phyloP scores from a whole-genome alignment of 1,139 yeast species.

The Debaryomyces udenii region DNA sequence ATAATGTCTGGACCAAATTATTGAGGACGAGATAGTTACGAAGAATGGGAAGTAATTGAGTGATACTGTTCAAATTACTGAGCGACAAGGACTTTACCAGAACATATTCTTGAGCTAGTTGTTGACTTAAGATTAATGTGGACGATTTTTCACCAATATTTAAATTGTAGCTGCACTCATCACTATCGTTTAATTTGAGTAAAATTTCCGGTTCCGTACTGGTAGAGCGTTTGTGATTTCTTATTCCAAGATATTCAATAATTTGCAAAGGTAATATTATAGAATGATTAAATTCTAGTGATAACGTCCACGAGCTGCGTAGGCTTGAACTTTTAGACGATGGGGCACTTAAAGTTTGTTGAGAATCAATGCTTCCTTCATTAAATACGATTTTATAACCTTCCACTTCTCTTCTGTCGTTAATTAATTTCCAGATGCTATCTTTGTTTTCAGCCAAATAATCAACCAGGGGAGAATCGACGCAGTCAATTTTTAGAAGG shows the following conservation, averaged over 20 bases:
- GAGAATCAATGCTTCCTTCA: not conserved
- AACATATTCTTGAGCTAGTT: conserved; percentile 13
- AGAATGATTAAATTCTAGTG: conserved; percentile 27
- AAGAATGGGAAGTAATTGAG: conserved; percentile 30
- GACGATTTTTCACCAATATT: conserved; percentile 11
- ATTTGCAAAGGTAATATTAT: conserved; percentile 32
- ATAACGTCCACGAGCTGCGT: conserved; percentile 21
- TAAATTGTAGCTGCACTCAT: conserved; percentile 16
- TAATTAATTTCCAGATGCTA: conserved; percentile 23
- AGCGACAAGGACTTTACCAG: conserved; percentile 27
- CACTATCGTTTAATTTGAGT: conserved; percentile 24
- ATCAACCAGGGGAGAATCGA: conserved; percentile 18
- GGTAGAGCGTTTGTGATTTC: conserved; percentile 15
- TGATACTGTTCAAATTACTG: conserved; percentile 27
- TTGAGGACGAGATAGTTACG: conserved; percentile 36
- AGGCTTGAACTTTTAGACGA: conserved; percentile 1
- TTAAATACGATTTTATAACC: conserved; percentile 6
- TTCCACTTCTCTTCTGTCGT: conserved; percentile 1
- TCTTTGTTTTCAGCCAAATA: conserved; percentile 25
- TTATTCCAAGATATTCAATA: conserved; percentile 35
- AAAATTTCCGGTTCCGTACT: conserved; percentile 15
- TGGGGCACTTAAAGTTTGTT: not conserved
- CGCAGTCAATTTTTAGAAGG: conserved; percentile 15
- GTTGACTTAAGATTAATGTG: conserved; percentile 11
- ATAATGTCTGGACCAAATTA: conserved; percentile 16